Percentiles rank a stretch among this genome's conserved stretches.
phyloP scores from a whole-genome alignment of 2,329 filamentous ascomycete species.

The Nigrospora osmanthi region DNA sequence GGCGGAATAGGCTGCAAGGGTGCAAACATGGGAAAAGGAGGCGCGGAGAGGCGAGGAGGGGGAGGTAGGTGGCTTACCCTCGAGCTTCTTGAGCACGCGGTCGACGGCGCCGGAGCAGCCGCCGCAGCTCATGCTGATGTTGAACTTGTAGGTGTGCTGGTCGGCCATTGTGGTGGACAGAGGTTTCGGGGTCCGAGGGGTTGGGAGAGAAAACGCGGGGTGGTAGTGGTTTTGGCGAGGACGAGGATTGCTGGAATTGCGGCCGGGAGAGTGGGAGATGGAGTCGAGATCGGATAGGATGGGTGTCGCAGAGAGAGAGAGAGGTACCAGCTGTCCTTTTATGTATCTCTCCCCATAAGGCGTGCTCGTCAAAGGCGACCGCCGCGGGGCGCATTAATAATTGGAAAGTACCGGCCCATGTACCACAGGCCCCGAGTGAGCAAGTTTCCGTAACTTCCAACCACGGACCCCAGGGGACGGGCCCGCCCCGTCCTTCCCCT shows the following conservation, averaged over 20 bases:
- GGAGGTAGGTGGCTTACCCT: slow-evolving; percentile 52
- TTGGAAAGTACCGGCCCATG: no score
- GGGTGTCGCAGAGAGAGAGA: no score
- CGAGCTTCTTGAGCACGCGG: slow-evolving; percentile 83
- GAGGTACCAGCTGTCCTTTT: no score
- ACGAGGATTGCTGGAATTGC: not conserved
- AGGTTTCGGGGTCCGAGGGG: not conserved
- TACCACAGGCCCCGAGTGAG: no score
- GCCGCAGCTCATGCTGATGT: slow-evolving; percentile 87
- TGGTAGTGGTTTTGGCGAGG: not conserved
- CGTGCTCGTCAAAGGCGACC: no score
- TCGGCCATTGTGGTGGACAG: slow-evolving; percentile 52
- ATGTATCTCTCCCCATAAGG: no score
- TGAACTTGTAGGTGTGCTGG: slow-evolving; percentile 91
- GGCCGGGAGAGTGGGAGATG: not conserved
- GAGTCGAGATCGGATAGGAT: not conserved
- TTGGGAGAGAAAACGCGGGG: not conserved
- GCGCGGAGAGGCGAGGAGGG: not conserved
- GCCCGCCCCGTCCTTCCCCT: no score
- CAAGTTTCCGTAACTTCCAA: no score
- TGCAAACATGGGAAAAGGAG: no score
- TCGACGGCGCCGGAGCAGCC: slow-evolving; percentile 95
- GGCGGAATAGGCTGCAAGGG: not conserved
- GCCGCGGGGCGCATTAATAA: no score
- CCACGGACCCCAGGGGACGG: no score